phyloP scores from a whole-genome alignment of 495 filamentous ascomycete species.

The Aspergillus ostianus region DNA sequence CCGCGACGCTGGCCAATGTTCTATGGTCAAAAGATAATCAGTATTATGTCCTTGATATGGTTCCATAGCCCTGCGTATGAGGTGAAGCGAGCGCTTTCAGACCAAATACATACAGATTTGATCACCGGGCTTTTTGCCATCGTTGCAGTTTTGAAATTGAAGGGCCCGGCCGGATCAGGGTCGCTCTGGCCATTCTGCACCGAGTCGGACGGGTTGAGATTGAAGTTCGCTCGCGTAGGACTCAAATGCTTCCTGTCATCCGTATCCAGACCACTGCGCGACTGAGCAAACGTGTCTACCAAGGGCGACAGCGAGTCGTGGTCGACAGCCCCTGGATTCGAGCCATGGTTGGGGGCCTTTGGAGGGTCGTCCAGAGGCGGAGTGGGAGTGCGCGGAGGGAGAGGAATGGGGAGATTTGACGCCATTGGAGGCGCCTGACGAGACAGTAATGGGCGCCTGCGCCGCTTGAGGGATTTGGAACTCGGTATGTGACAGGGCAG shows the following conservation, averaged over 20 bases:
- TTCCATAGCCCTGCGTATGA: background rate
- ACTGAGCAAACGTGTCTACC: slow-evolving; percentile 46
- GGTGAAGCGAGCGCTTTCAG: slow-evolving; percentile 4
- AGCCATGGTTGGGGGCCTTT: slow-evolving; percentile 11
- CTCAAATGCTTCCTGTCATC: slow-evolving; percentile 35
- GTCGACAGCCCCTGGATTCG: slow-evolving; percentile 40
- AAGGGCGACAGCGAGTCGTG: slow-evolving; percentile 64
- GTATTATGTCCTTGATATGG: slow-evolving; percentile 5
- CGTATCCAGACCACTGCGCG: slow-evolving; percentile 22
- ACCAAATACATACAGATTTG: slow-evolving; percentile 70
- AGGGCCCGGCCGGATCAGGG: slow-evolving; percentile 55
- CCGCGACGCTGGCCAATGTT: slow-evolving; percentile 88
- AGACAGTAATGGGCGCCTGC: slow-evolving; percentile 6
- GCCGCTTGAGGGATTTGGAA: slow-evolving; percentile 1
- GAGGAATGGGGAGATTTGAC: slow-evolving; percentile 58
- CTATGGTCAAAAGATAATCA: slow-evolving; percentile 35
- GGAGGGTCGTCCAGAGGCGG: slow-evolving; percentile 59
- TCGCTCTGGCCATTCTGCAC: slow-evolving; percentile 41
- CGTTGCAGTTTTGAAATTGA: slow-evolving; percentile 90
- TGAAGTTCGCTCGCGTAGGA: slow-evolving; percentile 44
- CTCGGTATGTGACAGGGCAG: background rate
- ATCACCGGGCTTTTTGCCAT: slow-evolving; percentile 71
- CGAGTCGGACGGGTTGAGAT: slow-evolving; percentile 37
- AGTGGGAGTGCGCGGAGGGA: slow-evolving; percentile 66
- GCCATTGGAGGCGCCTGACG: slow-evolving; percentile 43